Base-by-base conservation (phyloP, 1,139 yeast genomes). In the Schwanniomyces etchellsii region DNA sequence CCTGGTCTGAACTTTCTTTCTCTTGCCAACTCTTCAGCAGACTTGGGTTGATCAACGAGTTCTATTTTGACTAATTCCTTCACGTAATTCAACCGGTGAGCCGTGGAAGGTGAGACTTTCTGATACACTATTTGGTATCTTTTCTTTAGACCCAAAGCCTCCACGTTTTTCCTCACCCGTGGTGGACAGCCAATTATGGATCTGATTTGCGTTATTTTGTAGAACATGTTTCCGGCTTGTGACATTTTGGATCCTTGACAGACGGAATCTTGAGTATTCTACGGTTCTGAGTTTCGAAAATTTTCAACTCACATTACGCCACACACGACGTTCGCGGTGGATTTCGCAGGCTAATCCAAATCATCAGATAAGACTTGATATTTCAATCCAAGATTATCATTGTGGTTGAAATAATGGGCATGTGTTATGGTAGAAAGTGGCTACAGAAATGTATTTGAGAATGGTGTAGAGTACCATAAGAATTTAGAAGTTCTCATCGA, bases 31-130 rank as follows among this genome's bases (percentile, higher is more conserved):
- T 81, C 64, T n/a, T 56, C 52, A 29, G 63, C 68, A 2, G 75
- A 55, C 45, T 74, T 56, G 16, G 55, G 57, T 23, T 66, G 59
- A 28, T 78, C 78, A 5, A 82, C 80, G 26, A 88, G 64, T 44
- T 88, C 93, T 18, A 91, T 93, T 35, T 74, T 74, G n/a, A 91
- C 91, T 35, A 91, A 65, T 55, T 91, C 97, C 56, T 91, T 91
- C 33, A 91, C 85, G 37, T 74, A 68, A 29, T 86, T 76, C 36
- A 91, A 70, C 62, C 81, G 80, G 52, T 95, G 95, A 5, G 97
- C 96, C 35, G 82, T 74, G 24, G 81, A 73, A 14, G 93, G 88
- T 15, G 81, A 70, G 7, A 85, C 88, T 29, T 64, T 63, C 46
- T 80, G 88, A 59, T 81, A 89, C 4, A 78, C 80, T 1, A 80